A percentile compares a stretch with the other conserved stretches of the same genome.
Conservation (phyloP, 441 rosid species). For the Erodium texanum region DNA sequence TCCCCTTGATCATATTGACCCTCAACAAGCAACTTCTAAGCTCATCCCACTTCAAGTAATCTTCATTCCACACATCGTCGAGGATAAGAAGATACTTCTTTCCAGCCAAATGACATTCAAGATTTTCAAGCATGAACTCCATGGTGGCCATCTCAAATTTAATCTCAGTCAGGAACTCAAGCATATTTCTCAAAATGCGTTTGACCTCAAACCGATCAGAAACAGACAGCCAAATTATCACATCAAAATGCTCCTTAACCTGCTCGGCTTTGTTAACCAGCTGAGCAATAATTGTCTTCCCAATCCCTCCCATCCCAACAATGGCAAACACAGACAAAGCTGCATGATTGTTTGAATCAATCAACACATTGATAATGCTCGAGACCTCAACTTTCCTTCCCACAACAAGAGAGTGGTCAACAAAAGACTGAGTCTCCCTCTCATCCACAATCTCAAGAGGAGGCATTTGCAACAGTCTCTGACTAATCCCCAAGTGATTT, state of each 20-base stretch:
- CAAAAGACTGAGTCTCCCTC: too few species aligned
- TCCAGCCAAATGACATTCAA: background rate
- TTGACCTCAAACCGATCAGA: constrained; percentile 2
- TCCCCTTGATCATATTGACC: background rate
- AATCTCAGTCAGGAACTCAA: background rate
- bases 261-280: background rate
- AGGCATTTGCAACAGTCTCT: too few species aligned
- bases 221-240: constrained; percentile 8
- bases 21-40: constrained; percentile 1
- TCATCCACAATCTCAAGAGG: too few species aligned
- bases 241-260: background rate
- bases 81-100: background rate
- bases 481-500: too few species aligned
- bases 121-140: background rate
- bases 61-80: constrained; percentile 18
- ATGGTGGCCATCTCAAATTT: background rate
- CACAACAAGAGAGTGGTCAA: background rate
- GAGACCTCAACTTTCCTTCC: background rate
- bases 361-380: background rate
- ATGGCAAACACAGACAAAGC: constrained; percentile 1
- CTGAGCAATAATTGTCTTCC: constrained; percentile 14
- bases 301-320: constrained; percentile 17
- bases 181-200: background rate
- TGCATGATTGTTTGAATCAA: background rate
- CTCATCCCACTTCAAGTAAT: constrained; percentile 5